Conservation (phyloP, 805 yeast genomes). For the Cyberlindnera mississippiensis region DNA sequence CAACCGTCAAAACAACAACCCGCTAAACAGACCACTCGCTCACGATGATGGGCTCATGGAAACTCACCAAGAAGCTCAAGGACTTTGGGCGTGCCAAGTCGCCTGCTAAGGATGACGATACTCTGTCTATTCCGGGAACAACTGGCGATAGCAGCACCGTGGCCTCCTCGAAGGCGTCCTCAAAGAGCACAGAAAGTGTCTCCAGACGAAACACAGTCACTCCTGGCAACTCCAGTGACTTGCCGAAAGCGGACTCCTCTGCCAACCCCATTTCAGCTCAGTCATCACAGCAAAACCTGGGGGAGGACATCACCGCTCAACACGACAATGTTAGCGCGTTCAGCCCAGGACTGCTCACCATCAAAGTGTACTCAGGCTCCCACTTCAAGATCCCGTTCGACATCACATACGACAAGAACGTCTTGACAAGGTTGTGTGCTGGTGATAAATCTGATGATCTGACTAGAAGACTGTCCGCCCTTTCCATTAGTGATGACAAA, state of each 20-base stretch:
- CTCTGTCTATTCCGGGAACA: slow-evolving; percentile 5
- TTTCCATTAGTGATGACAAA: slow-evolving; percentile 26
- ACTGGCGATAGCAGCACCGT: slow-evolving; percentile 3
- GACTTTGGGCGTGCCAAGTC: slow-evolving; percentile 26
- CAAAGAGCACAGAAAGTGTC: slow-evolving; percentile 7
- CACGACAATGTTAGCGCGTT: slow-evolving; percentile 22
- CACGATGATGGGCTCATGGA: slow-evolving; percentile 34
- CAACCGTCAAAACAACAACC: no score
- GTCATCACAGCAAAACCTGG: slow-evolving; percentile 1
- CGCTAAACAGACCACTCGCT: not conserved
- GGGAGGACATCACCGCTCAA: not conserved
- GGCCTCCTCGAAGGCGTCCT: slow-evolving; percentile 6
- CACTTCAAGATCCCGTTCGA: slow-evolving; percentile 68
- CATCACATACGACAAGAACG: slow-evolving; percentile 58
- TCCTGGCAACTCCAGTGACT: not conserved
- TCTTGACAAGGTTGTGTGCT: slow-evolving; percentile 59
- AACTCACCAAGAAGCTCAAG: slow-evolving; percentile 38
- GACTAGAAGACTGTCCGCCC: slow-evolving; percentile 17
- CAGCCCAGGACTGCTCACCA: slow-evolving; percentile 70
- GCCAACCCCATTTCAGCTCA: slow-evolving; percentile 7
- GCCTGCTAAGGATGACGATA: slow-evolving; percentile 16
- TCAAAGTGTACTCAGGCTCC: slow-evolving; percentile 69
- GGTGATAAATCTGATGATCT: slow-evolving; percentile 33
- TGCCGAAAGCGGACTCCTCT: not conserved
- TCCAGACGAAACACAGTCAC: slow-evolving; percentile 16